Conservation (phyloP, 306 rosid species). For the Lupinus albus region DNA sequence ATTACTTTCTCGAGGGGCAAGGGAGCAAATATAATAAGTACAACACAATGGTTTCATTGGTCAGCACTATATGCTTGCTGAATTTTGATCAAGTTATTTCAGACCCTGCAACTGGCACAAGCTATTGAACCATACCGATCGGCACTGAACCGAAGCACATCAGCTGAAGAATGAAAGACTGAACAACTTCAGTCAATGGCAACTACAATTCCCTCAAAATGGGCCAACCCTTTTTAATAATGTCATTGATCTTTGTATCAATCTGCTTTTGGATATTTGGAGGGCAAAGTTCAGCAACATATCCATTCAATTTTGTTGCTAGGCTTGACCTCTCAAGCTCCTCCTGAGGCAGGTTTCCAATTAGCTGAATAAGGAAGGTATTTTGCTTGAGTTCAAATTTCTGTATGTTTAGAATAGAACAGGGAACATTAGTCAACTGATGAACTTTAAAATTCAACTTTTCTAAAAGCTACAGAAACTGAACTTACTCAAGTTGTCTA, state of each 20-base stretch:
- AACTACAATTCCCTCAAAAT: conserved; percentile 66
- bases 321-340: conserved; percentile 76
- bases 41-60: conserved; percentile 20
- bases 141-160: conserved; percentile 2
- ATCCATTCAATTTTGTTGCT: conserved; percentile 85
- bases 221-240: conserved; percentile 89
- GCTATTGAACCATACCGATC: conserved; percentile 20
- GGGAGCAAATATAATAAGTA: conserved; percentile 33
- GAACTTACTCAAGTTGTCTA: background rate
- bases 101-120: conserved; percentile 26
- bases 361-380: conserved; percentile 74
- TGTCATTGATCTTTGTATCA: conserved; percentile 79
- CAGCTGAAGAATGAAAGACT: conserved; percentile 26
- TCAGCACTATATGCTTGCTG: conserved; percentile 9
- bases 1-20: background rate
- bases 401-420: conserved; percentile 50
- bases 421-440: conserved; percentile 27
- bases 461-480: conserved; percentile 12
- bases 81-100: conserved; percentile 3
- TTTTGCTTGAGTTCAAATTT: conserved; percentile 93
- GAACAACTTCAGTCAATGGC: conserved; percentile 26
- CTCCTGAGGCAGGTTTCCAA: conserved; percentile 84
- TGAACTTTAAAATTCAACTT: conserved; percentile 5
- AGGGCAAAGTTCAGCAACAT: conserved; percentile 87
- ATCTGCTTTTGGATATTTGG: conserved; percentile 64